Base-by-base conservation (phyloP, 2,329 filamentous ascomycete genomes). In the Chalara sp. region DNA sequence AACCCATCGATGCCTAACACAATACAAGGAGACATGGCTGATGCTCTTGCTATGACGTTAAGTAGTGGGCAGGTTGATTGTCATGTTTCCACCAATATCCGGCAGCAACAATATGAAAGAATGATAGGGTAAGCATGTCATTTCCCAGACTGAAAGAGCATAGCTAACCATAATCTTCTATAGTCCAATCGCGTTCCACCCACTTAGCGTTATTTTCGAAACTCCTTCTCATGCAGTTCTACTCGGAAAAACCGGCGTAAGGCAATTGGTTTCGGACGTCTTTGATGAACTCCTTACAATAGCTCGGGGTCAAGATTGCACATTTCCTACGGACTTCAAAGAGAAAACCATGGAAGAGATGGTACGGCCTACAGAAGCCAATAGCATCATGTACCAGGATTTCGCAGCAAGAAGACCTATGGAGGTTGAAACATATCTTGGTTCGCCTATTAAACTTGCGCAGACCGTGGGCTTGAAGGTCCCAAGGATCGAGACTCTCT, bases 331-430 rank as follows among this genome's bases (percentile, higher is more conserved):
- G 13, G 76, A 81, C 59, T 96, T 96, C 73, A 88, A 86, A 64
- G 79, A 95, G 61, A 86, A 82, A 61, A 86, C 83, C 8, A 89
- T 97, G 58, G 83, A 88, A 58, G 84, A 89, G 50, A 96, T 96
- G 86, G 76, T 79, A 32, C 79, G 81, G 49, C 75, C 80, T 5
- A 74, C 80, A 28, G 80, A 86, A 37, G 73, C 78, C 33, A 83
- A 90, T 55, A 96, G 88, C 68, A 92, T 90, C 56, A 97, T 99
- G 93, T 97, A 90, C 76, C 89, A 96, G 67, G 93, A 99, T 67
- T 99, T 86, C 66, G 72, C 84, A 49, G 84, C 89, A 12, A 83
- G 86, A 60, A 82, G 92, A 44, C 93, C 93, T 1, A 96, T 99
- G 88, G 93, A 99, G 66, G 84, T 99, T 11, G 93, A 99, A 70